Percentiles rank a stretch among this genome's conserved stretches.
Conservation (phyloP, 2,329 filamentous ascomycete genomes). For the Clonostachys chloroleuca region DNA sequence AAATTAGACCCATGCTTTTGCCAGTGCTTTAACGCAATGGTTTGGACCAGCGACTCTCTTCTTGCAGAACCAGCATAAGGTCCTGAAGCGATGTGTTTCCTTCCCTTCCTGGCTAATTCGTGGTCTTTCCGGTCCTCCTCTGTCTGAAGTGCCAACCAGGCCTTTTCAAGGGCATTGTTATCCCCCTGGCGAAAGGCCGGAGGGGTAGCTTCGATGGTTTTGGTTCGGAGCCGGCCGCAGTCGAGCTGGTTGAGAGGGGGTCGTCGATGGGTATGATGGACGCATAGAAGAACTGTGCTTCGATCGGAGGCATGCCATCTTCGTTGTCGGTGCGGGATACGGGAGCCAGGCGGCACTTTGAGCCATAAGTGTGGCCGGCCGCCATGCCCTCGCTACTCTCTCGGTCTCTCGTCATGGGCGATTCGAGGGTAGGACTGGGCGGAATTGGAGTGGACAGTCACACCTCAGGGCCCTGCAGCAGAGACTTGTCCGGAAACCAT, state of each 20-base stretch:
- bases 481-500: too few relatives aligned
- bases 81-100: conserved; percentile 11
- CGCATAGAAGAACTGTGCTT: conserved; percentile 80
- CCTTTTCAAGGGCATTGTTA: conserved; percentile 73
- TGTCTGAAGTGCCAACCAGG: conserved; percentile 63
- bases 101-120: conserved; percentile 16
- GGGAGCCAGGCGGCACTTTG: conserved; percentile 53
- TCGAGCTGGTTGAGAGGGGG: conserved; percentile 64
- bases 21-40: conserved; percentile 39
- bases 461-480: too few relatives aligned
- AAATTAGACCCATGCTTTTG: conserved; percentile 37
- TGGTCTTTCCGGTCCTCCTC: conserved; percentile 44
- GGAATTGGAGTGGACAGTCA: too few relatives aligned
- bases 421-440: too few relatives aligned
- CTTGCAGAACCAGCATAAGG: conserved; percentile 23
- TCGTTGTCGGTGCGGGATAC: conserved; percentile 28
- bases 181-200: conserved; percentile 75
- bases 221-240: conserved; percentile 44
- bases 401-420: too few relatives aligned
- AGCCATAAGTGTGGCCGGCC: conserved; percentile 51
- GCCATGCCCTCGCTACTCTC: too few relatives aligned
- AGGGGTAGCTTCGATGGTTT: conserved; percentile 55
- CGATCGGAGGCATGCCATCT: conserved; percentile 52
- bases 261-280: conserved; percentile 83
- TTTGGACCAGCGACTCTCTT: conserved; percentile 32